Percentiles rank a stretch among this genome's conserved stretches.
These are phyloP conservation scores for Aspergillus baeticus DNA, from an alignment of 495 filamentous ascomycete species.

Conservation along the genomic window DNA sequence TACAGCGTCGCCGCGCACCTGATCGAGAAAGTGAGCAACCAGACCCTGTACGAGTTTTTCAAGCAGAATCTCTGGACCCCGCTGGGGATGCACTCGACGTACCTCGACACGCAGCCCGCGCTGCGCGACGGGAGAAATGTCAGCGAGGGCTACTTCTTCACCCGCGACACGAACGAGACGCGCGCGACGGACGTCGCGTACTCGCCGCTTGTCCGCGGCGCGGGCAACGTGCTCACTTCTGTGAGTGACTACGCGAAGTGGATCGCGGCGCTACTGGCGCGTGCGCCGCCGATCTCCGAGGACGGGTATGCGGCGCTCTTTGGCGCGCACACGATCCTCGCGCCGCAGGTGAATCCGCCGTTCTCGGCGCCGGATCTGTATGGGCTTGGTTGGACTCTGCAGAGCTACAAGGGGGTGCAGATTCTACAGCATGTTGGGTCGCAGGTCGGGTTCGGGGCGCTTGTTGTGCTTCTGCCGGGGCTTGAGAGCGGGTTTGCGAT, in stretches of 20 bases:
- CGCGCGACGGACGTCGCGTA: not conserved
- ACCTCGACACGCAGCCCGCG: not conserved
- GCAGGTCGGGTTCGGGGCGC: conserved; percentile 4
- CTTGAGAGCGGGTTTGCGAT: not conserved
- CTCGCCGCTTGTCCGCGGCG: not conserved
- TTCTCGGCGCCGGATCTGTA: not conserved
- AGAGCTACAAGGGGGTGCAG: not conserved
- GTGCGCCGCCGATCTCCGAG: not conserved
- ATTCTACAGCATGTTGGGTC: conserved; percentile 3
- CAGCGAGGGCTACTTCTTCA: not conserved
- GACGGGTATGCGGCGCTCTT: conserved; percentile 2
- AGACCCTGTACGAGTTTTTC: conserved; percentile 41
- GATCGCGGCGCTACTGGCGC: not conserved
- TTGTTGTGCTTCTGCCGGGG: not conserved
- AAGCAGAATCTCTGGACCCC: conserved; percentile 44
- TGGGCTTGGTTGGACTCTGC: conserved; percentile 1
- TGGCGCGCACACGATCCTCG: not conserved
- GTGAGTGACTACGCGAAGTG: conserved; percentile 10
- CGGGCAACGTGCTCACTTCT: not conserved
- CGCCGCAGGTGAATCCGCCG: not conserved
- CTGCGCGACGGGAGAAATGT: not conserved
- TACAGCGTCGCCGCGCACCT: conserved; percentile 43
- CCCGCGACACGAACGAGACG: not conserved
- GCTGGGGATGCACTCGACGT: conserved; percentile 40
- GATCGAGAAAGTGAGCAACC: conserved; percentile 26